Conservation (phyloP, 345 rosid species). For the Gossypium mustelinum region DNA sequence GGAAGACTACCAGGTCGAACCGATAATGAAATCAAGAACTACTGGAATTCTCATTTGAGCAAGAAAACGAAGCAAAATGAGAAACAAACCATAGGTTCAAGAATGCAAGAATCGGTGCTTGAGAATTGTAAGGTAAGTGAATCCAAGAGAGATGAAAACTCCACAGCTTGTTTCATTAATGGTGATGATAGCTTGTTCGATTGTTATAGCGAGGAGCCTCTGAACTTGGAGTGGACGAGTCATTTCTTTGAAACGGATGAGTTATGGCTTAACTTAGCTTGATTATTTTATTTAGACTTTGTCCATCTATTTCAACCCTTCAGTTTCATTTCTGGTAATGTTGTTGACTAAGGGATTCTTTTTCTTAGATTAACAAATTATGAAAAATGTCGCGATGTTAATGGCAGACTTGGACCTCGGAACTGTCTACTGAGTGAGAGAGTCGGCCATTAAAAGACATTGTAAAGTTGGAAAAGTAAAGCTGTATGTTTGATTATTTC, state of each 20-base stretch:
- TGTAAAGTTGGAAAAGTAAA: too few relatives aligned
- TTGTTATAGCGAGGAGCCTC: conserved; percentile 27
- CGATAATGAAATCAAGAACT: conserved; percentile 53
- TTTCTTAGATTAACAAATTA: conserved; percentile 4
- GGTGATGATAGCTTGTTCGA: conserved; percentile 19
- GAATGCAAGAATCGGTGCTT: not conserved
- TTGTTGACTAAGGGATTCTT: not conserved
- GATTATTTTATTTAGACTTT: not conserved
- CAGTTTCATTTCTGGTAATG: not conserved
- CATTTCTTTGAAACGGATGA: conserved; percentile 34
- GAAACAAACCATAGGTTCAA: not conserved
- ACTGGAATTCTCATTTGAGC: conserved; percentile 50
- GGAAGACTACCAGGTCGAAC: conserved; percentile 54
- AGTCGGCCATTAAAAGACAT: not conserved
- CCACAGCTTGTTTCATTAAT: conserved; percentile 10
- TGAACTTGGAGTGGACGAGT: conserved; percentile 42
- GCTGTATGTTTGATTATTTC: too few relatives aligned
- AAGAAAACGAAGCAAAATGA: conserved; percentile 34
- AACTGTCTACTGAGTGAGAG: not conserved
- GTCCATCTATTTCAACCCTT: not conserved
- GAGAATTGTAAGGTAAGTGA: conserved; percentile 2
- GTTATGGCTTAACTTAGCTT: conserved; percentile 21
- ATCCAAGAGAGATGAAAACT: not conserved
- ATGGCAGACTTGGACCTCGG: not conserved
- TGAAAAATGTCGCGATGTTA: not conserved